Evolutionary conservation across 805 yeast species (phyloP).

Genomic region (Lipomyces japonicus): DNA sequence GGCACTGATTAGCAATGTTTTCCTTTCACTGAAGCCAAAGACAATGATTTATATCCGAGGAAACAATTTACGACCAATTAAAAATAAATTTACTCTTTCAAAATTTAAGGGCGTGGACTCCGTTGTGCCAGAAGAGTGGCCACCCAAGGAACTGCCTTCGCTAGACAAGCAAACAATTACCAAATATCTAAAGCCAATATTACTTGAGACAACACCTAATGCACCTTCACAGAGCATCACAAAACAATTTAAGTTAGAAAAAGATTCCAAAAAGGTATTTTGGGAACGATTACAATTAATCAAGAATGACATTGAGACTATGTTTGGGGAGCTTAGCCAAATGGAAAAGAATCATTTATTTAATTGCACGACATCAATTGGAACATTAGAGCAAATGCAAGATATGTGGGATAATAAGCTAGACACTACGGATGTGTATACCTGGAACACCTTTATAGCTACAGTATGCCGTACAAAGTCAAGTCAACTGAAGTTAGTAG

Average conservation of each 20-base stretch:
- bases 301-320: constrained; percentile 14
- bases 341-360: constrained; percentile 18
- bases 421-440: constrained; percentile 2
- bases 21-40: constrained; percentile 1
- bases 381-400: neutral
- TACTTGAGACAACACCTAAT: neutral
- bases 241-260: neutral
- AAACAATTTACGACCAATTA: neutral
- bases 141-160: no score
- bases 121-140: no score
- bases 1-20: constrained; percentile 4
- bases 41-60: neutral
- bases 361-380: constrained; percentile 8
- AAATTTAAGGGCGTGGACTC: no score
- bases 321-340: constrained; percentile 16
- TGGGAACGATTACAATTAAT: constrained; percentile 9
- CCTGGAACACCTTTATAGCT: constrained; percentile 15
- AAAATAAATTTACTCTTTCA: no score
- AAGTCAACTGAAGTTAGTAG: neutral
- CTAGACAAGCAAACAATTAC: no score
- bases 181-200: no score
- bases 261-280: constrained; percentile 3
- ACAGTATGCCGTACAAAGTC: constrained; percentile 7
- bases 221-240: neutral
- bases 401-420: constrained; percentile 14